phyloP scores from a whole-genome alignment of 1,284 basidiomycete species.

The Erythrobasidium hasegawianum region DNA sequence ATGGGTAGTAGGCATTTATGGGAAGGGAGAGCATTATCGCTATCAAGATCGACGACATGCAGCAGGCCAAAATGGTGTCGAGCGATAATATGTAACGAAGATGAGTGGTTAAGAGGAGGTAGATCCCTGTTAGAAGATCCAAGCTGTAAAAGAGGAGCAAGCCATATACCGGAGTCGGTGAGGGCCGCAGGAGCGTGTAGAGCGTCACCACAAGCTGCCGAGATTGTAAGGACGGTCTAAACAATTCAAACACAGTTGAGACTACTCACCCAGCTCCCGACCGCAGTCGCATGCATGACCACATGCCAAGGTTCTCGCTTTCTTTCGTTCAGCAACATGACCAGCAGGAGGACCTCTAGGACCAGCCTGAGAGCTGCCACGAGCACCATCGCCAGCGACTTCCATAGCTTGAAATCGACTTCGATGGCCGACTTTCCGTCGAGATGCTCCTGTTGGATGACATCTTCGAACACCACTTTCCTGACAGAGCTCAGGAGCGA shows the following conservation, averaged over 20 bases:
- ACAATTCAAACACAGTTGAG: not conserved
- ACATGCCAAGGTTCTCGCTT: not conserved
- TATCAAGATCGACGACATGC: constrained; percentile 6
- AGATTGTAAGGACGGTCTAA: too few relatives aligned
- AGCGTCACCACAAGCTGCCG: constrained; percentile 1
- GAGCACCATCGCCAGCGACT: constrained; percentile 6
- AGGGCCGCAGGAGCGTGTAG: not conserved
- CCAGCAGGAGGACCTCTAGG: constrained; percentile 19
- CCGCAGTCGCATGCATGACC: not conserved
- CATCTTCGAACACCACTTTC: constrained; percentile 9
- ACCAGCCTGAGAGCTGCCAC: constrained; percentile 6
- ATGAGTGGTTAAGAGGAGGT: constrained; percentile 5
- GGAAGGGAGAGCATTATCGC: constrained; percentile 9
- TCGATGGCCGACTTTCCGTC: not conserved
- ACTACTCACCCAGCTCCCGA: not conserved
- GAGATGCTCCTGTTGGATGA: constrained; percentile 10
- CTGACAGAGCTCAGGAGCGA: not conserved
- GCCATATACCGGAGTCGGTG: constrained; percentile 23
- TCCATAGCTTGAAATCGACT: constrained; percentile 2
- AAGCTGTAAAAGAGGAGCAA: constrained; percentile 16
- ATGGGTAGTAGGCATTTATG: constrained; percentile 4
- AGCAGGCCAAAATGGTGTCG: not conserved
- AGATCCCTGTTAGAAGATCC: constrained; percentile 7
- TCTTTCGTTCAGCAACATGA: not conserved
- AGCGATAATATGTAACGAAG: not conserved